Percentiles rank a stretch among this genome's conserved stretches.
Evolutionary conservation across 75 land plant genomes (phyloP).

Genomic region (Pseudotsuga menziesii): DNA sequence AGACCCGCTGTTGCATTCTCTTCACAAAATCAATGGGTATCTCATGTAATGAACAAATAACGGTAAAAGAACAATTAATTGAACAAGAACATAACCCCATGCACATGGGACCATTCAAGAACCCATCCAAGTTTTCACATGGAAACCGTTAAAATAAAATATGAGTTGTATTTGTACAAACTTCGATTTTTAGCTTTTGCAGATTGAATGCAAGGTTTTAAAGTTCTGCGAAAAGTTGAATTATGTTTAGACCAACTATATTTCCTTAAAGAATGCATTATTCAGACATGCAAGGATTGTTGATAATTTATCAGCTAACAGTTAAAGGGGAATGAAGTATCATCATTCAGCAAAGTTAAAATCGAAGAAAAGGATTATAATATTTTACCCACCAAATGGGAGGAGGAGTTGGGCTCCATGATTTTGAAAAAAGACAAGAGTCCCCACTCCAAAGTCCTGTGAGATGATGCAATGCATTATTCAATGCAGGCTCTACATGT

Average conservation of each 20-base stretch:
- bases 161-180: too few relatives aligned
- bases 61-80: neutral
- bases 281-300: too few relatives aligned
- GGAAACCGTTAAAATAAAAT: too few relatives aligned
- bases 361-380: neutral
- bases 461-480: neutral
- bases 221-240: too few relatives aligned
- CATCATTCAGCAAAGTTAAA: neutral
- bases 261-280: too few relatives aligned
- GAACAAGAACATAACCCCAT: neutral
- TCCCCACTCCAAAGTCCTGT: neutral
- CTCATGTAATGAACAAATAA: neutral
- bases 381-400: neutral
- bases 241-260: too few relatives aligned
- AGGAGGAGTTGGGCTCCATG: neutral
- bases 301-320: too few relatives aligned
- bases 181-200: too few relatives aligned
- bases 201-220: too few relatives aligned
- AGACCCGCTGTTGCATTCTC: neutral
- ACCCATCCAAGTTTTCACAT: too few relatives aligned
- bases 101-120: too few relatives aligned
- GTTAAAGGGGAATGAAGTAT: too few relatives aligned
- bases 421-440: neutral
- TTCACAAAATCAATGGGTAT: neutral
- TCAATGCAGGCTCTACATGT: neutral